phyloP scores from a whole-genome alignment of 139 green algal genomes.

The Spirogloea muscicola region DNA sequence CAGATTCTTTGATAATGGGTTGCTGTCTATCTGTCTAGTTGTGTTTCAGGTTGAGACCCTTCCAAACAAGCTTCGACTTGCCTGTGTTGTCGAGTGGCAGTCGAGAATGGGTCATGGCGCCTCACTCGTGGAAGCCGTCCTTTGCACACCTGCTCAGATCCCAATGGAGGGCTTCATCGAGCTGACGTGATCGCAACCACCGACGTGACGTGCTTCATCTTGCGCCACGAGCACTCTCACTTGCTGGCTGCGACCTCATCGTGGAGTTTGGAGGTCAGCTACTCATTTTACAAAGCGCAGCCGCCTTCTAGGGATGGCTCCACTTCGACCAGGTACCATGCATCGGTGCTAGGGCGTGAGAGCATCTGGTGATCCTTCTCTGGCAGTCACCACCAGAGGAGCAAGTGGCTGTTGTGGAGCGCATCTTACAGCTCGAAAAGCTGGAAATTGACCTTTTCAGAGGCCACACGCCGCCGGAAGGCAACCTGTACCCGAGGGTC shows the following conservation, averaged over 20 bases:
- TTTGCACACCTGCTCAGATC: no score
- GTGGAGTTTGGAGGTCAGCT: neutral
- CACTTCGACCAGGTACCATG: neutral
- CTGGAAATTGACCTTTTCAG: slow-evolving; percentile 7
- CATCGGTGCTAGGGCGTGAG: neutral
- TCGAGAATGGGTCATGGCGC: no score
- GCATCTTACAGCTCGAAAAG: slow-evolving; percentile 13
- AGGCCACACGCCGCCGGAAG: neutral
- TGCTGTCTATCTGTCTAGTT: no score
- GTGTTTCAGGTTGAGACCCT: no score
- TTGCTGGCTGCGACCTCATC: neutral
- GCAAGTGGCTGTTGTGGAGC: neutral
- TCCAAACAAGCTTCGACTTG: no score
- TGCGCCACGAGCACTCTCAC: neutral
- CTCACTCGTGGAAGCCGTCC: no score
- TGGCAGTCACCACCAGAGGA: neutral
- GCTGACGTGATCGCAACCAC: slow-evolving; percentile 22
- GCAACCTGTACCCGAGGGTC: slow-evolving; percentile 10
- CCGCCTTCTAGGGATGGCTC: neutral
- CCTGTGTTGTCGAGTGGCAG: no score
- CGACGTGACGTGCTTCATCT: neutral
- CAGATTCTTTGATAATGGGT: no score
- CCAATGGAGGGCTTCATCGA: neutral
- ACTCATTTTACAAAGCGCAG: neutral
- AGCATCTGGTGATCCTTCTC: neutral